phyloP scores from a whole-genome alignment of 129 eudicot species.

The Escallonia rubra region DNA sequence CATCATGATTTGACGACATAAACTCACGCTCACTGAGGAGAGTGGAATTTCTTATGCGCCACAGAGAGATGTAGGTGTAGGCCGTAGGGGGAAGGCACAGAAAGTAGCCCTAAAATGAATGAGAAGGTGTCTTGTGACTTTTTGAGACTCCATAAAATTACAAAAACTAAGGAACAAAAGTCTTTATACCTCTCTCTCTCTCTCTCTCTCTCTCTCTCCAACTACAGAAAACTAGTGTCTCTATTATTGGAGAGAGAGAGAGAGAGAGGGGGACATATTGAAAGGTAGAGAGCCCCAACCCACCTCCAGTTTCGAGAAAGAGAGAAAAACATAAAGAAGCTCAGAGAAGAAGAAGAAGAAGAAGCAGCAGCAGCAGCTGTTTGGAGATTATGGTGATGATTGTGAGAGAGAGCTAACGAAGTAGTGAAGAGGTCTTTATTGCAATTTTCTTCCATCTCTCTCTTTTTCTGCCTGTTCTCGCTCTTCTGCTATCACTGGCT shows the following conservation, averaged over 20 bases:
- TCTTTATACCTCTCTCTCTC: slow-evolving; percentile 5
- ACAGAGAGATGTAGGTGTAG: too few species aligned
- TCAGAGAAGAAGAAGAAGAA: not conserved
- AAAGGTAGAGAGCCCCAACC: slow-evolving; percentile 17
- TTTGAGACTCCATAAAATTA: slow-evolving; percentile 17
- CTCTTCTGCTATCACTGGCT: slow-evolving; percentile 18
- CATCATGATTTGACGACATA: too few species aligned
- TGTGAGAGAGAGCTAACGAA: not conserved
- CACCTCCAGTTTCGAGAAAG: slow-evolving; percentile 20
- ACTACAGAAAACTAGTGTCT: slow-evolving; percentile 6
- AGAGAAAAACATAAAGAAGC: not conserved
- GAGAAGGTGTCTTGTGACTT: slow-evolving; percentile 15
- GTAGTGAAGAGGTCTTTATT: not conserved
- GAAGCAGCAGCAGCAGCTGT: not conserved
- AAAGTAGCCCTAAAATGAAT: slow-evolving; percentile 3
- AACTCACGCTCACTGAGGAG: too few species aligned
- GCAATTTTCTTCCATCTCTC: not conserved
- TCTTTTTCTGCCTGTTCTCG: slow-evolving; percentile 4
- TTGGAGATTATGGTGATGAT: too few species aligned
- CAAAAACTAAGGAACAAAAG: slow-evolving; percentile 24
- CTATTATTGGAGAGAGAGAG: slow-evolving; percentile 17
- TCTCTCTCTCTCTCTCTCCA: not conserved
- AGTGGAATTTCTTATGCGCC: too few species aligned
- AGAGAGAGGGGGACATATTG: not conserved
- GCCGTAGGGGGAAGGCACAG: too few species aligned